Evolutionary conservation across 257 asterid species (phyloP).

Genomic region (Schizonepeta tenuifolia): DNA sequence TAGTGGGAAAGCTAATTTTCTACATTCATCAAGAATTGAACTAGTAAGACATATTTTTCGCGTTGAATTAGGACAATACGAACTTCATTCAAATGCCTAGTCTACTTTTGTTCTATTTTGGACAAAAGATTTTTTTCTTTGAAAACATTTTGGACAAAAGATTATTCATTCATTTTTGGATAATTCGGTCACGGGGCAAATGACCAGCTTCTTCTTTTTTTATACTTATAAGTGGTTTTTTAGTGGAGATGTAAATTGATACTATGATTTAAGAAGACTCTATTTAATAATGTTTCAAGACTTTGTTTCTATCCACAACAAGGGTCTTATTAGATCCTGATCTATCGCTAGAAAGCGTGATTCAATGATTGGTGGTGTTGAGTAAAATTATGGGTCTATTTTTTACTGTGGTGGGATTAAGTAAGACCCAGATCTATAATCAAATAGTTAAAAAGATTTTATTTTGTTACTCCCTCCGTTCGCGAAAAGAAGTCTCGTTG

Average conservation of each 20-base stretch:
- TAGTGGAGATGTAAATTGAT: no score
- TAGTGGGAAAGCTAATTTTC: constrained; percentile 19
- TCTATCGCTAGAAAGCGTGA: no score
- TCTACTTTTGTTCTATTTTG: neutral
- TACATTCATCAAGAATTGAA: neutral
- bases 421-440: no score
- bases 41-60: constrained; percentile 16
- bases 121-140: neutral
- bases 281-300: no score
- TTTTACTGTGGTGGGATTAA: no score
- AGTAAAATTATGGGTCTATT: no score
- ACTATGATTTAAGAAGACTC: neutral
- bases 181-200: neutral
- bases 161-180: neutral
- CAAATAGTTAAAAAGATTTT: no score
- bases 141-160: neutral
- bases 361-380: no score
- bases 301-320: no score
- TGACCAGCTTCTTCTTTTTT: neutral
- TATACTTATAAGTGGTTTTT: neutral
- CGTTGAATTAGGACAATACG: constrained; percentile 2
- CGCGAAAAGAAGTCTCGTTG: no score
- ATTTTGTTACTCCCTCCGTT: no score
- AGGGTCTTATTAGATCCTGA: no score
- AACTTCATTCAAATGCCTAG: constrained; percentile 18